Conservation (phyloP, 2,329 filamentous ascomycete genomes). For the Chrysosphaeria jannelii region DNA sequence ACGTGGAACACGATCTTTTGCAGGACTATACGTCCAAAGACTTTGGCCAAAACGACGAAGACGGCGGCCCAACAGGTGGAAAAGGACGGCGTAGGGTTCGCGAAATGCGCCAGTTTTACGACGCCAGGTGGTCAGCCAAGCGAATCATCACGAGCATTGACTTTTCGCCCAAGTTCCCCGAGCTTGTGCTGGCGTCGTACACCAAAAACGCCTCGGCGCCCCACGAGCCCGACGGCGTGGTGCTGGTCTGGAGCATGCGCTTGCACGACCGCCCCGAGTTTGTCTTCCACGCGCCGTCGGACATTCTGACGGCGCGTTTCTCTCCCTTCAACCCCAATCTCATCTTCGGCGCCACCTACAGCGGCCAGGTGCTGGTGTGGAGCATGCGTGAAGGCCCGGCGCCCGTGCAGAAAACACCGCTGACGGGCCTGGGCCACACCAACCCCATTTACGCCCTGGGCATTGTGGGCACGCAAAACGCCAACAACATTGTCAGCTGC, state of each 20-base stretch:
- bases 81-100: conserved; percentile 48
- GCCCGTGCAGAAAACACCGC: conserved; percentile 81
- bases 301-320: conserved; percentile 85
- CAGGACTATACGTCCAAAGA: conserved; percentile 76
- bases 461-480: conserved; percentile 92
- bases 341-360: conserved; percentile 87
- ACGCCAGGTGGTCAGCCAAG: conserved; percentile 89
- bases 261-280: conserved; percentile 87
- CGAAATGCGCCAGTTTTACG: conserved; percentile 78
- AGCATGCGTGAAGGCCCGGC: conserved; percentile 73
- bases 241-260: conserved; percentile 93
- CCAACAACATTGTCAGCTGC: conserved; percentile 92
- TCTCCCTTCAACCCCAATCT: conserved; percentile 96
- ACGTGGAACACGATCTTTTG: conserved; percentile 87
- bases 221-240: conserved; percentile 72
- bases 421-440: conserved; percentile 83
- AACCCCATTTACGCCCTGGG: conserved; percentile 89
- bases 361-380: conserved; percentile 87
- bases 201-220: conserved; percentile 92
- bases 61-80: conserved; percentile 43
- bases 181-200: conserved; percentile 78
- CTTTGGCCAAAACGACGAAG: conserved; percentile 47
- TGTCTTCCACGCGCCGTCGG: conserved; percentile 83
- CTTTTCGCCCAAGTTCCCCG: conserved; percentile 86
- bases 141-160: conserved; percentile 87